These are phyloP conservation scores for Ramaria sp. DNA, from an alignment of 768 basidiomycete species.

Conservation along the genomic window DNA sequence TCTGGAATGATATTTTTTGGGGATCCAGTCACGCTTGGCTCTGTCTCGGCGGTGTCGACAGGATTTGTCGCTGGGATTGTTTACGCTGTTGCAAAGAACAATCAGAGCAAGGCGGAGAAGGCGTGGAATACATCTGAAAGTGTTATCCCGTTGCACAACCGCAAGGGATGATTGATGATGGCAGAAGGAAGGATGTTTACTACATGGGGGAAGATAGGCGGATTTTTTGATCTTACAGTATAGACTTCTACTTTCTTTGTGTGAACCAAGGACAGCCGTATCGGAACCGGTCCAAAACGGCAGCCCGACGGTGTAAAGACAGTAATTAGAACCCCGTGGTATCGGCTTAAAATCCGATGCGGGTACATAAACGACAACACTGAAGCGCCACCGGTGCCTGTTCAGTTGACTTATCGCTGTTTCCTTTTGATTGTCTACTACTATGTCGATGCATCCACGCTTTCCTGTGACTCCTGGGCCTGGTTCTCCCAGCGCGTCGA, in stretches of 20 bases:
- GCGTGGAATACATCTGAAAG: constrained; percentile 33
- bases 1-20: constrained; percentile 99
- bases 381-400: constrained; percentile 4
- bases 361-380: constrained; percentile 6
- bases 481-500: constrained; percentile 62
- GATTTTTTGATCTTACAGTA: neutral
- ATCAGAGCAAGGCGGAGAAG: constrained; percentile 71
- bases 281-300: neutral
- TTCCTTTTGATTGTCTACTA: constrained; percentile 10
- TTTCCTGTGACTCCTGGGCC: constrained; percentile 65
- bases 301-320: neutral
- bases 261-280: neutral
- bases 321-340: neutral
- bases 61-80: constrained; percentile 90
- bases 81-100: constrained; percentile 91
- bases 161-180: constrained; percentile 10
- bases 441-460: constrained; percentile 49
- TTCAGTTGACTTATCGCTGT: neutral
- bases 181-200: neutral
- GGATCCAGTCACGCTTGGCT: constrained; percentile 78
- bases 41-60: constrained; percentile 74
- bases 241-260: neutral
- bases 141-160: constrained; percentile 45
- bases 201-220: neutral
- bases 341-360: constrained; percentile 23